Conservation (phyloP, 192 early-diverging fungal genomes). For the Coemansia sp. region DNA sequence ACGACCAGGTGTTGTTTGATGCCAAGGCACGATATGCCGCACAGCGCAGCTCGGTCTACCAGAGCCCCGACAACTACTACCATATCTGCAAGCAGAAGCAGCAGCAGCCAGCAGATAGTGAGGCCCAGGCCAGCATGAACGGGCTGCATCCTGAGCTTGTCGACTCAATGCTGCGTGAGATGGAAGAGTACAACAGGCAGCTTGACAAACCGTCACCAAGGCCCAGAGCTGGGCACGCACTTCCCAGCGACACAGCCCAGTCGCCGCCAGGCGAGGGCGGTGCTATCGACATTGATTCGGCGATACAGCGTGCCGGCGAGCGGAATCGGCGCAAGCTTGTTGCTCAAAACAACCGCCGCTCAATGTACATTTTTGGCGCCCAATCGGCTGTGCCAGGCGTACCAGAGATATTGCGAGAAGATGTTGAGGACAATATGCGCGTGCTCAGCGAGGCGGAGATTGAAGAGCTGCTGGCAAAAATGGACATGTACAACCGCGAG, state of each 20-base stretch:
- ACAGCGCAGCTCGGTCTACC: conserved; percentile 49
- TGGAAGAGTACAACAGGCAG: conserved; percentile 14
- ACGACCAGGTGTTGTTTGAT: conserved; percentile 39
- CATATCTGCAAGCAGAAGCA: background rate
- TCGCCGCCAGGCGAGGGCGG: background rate
- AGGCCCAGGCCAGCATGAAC: conserved; percentile 16
- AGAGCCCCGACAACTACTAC: conserved; percentile 23
- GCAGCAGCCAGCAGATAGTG: background rate
- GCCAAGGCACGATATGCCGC: conserved; percentile 47
- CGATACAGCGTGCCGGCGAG: conserved; percentile 29
- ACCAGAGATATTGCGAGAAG: conserved; percentile 17
- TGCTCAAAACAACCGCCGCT: conserved; percentile 50
- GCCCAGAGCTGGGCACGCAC: background rate
- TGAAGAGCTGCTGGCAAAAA: conserved; percentile 30
- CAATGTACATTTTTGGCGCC: conserved; percentile 33
- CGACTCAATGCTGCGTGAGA: conserved; percentile 12
- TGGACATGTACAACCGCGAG: conserved; percentile 52
- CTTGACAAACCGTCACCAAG: background rate
- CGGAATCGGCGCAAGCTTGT: conserved; percentile 41
- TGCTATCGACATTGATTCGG: conserved; percentile 30
- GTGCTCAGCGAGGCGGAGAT: conserved; percentile 41
- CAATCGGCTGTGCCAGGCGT: background rate
- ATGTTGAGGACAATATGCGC: conserved; percentile 51
- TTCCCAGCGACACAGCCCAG: background rate
- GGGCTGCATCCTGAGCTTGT: conserved; percentile 5